These are phyloP conservation scores for Aspergillus neoniger DNA, from an alignment of 2,329 filamentous ascomycete species.

Conservation along the genomic window DNA sequence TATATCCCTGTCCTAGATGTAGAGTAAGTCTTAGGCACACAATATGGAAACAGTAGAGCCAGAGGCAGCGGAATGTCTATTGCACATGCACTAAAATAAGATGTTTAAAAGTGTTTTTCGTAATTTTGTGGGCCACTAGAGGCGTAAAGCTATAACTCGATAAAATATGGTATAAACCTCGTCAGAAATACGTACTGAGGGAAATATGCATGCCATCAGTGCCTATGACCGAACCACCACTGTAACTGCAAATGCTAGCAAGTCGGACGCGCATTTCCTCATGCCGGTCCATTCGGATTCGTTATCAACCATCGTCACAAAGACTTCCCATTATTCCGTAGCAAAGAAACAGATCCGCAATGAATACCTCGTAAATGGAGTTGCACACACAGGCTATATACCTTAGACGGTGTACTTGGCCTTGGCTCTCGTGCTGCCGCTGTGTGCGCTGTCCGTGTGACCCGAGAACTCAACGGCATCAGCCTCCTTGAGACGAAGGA, in stretches of 20 bases:
- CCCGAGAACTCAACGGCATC: conserved; percentile 93
- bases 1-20: background rate
- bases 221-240: conserved; percentile 31
- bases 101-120: conserved; percentile 3
- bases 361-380: conserved; percentile 22
- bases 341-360: conserved; percentile 19
- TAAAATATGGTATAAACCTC: conserved; percentile 30
- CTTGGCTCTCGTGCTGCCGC: conserved; percentile 92
- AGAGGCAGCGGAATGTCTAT: background rate
- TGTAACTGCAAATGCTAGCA: conserved; percentile 26
- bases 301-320: conserved; percentile 21
- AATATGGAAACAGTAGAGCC: background rate
- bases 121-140: conserved; percentile 11
- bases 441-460: conserved; percentile 90
- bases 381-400: background rate
- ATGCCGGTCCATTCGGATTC: conserved; percentile 19
- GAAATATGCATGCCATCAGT: conserved; percentile 37
- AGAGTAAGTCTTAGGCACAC: background rate
- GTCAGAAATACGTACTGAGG: conserved; percentile 34
- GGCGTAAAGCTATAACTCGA: conserved; percentile 20
- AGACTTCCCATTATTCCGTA: conserved; percentile 20
- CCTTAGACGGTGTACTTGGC: conserved; percentile 83
- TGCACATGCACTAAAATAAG: background rate
- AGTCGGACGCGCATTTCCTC: conserved; percentile 14
- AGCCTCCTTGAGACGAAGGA: conserved; percentile 73